These are phyloP conservation scores for Hypoxylon rubiginosum DNA, from an alignment of 2,329 filamentous ascomycete species.

Conservation along the genomic window DNA sequence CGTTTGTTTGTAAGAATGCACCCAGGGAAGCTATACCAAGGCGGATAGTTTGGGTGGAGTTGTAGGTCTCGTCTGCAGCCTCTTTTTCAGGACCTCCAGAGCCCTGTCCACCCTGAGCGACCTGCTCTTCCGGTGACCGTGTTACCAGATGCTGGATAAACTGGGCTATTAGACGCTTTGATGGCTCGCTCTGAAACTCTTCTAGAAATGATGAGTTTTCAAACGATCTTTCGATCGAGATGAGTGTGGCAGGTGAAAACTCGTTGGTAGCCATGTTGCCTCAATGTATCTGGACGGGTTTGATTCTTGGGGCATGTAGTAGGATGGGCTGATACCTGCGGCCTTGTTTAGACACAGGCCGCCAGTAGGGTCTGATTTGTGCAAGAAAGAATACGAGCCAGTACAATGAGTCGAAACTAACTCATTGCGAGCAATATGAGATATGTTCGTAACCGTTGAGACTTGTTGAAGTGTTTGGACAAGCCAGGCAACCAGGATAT, in stretches of 20 bases:
- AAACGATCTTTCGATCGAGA: slow-evolving; percentile 40
- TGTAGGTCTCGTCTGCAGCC: background rate
- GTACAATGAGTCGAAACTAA: background rate
- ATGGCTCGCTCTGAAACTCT: slow-evolving; percentile 30
- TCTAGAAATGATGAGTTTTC: slow-evolving; percentile 41
- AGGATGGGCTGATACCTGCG: background rate
- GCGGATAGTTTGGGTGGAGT: slow-evolving; percentile 35
- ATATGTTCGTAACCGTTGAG: background rate
- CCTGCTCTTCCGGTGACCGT: slow-evolving; percentile 3
- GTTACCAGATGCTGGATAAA: slow-evolving; percentile 34
- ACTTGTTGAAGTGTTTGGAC: background rate
- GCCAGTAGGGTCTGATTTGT: background rate
- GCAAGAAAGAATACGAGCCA: background rate
- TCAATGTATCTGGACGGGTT: background rate
- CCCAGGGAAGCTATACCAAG: slow-evolving; percentile 75
- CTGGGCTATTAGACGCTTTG: slow-evolving; percentile 34
- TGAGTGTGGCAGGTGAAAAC: slow-evolving; percentile 30
- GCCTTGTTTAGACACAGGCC: background rate
- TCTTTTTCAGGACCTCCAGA: slow-evolving; percentile 1
- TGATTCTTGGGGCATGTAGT: background rate
- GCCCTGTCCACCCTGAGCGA: background rate
- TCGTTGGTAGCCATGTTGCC: slow-evolving; percentile 18
- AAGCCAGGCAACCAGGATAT: background rate
- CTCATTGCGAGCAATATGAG: background rate
- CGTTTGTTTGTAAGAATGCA: slow-evolving; percentile 79